Base-by-base conservation (phyloP, 371 early-diverging fungal species). In the Batkoa obscura region DNA sequence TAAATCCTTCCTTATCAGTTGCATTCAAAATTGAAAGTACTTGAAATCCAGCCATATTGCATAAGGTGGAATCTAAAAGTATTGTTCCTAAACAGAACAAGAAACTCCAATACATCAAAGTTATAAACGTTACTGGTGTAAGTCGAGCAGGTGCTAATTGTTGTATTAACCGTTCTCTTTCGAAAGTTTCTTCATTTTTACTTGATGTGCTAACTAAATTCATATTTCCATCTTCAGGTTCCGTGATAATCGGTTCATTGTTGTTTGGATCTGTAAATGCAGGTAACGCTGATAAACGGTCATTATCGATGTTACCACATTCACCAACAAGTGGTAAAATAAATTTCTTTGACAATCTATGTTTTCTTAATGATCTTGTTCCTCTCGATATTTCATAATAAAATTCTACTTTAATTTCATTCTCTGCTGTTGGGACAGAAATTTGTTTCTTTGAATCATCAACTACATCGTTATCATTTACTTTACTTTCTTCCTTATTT, bases 11-110 rank as follows among this genome's bases (percentile, higher is more conserved):
- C 15, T 45, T 45, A 15, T 6, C 15, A 36, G 46, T 34, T 4
- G 43, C 12, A 30, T 55, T 42, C 15, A 55, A 3, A 15, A 55
- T 4, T 3, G 13, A 30, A n/a, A 55, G 12, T 8, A 55, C 43
- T 13, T 55, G 41, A 17, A 47, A 36, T 2, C 56, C 56, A 33
- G 56, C 43, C 37, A 55, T 15, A 17, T 47, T 42, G n/a, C 56
- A 55, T 31, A 55, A 35, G 17, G 43, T 35, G 5, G 43, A 43
- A n/a, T 55, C 56, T n/a, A 55, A 15, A 12, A 55, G 43, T 1
- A 55, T 12, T 13, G 56, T 45, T 15, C 56, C 56, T n/a, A 55
- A n/a, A 17, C n/a, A 31, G 36, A 55, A 55, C 3, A 55, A 15
- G 31, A 34, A 45, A 8, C 46, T 47, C 56, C 56, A 55, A 15